Base-by-base conservation (phyloP, 1,284 basidiomycete species). In the Gymnopus androsaceus region DNA sequence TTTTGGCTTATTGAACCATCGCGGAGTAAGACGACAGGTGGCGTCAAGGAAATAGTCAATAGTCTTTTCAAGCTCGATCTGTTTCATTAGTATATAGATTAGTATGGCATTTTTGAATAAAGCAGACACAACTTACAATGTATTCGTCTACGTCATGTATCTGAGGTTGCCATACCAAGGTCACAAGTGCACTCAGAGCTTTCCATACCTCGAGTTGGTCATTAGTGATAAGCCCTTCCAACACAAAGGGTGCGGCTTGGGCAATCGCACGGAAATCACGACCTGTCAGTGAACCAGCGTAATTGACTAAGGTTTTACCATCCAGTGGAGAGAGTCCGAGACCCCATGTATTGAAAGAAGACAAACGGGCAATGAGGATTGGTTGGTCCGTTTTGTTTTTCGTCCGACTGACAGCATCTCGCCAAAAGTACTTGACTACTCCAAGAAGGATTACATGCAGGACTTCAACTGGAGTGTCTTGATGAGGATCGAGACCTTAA, bases 1-100 rank as follows among this genome's bases (percentile, higher is more conserved):
- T 52, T 76, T 76, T 1, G 71, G 69, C 54, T 77, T 76, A 57
- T 75, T 74, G 54, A 74, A 72, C 73, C 72, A 75, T 1, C 56
- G 62, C 3, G 49, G 51, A 2, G 66, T 69, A 67, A 68, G 72
- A 0, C 27, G 47, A 0, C 64, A 66, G 0, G 68, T 66, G 3
- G 59, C 58, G 1, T 64, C 17, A 0, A 75, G 60, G 49, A 75
- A 72, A 7, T 62, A 19, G 0, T 70, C 25, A n/a, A 76, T 72
- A 36, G 60, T 67, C 2, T 31, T 3, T 8, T 63, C 45, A 0
- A 75, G 58, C 2, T 45, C 28, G 70, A 44, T 12, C 46, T 19
- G 23, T 30, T 37, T 49, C 8, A 34, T n/a, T n/a, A n/a, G n/a
- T n/a, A n/a, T n/a, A 8, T 31, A 5, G 14, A 33, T 17, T 25